These are phyloP conservation scores for Trypanosoma caninum DNA, from an alignment of 208 protist genomes.

Conservation along the genomic window DNA sequence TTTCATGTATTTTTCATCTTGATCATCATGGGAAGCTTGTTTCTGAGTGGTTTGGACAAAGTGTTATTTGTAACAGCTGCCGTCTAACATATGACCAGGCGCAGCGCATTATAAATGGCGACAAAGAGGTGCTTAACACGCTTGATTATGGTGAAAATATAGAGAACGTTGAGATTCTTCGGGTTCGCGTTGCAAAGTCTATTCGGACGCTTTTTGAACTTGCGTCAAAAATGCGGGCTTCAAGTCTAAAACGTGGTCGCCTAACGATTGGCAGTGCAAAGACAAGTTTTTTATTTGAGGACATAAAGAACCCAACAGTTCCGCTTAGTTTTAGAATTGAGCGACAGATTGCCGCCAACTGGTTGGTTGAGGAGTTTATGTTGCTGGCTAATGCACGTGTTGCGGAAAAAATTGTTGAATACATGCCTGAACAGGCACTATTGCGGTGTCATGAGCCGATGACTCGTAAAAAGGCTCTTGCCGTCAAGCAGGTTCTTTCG, in stretches of 20 bases:
- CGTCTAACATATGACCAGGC: constrained; percentile 82
- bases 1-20: constrained; percentile 84
- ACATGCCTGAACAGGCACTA: constrained; percentile 72
- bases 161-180: not conserved
- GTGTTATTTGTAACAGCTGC: constrained; percentile 87
- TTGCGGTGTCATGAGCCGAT: constrained; percentile 79
- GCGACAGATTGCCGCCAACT: constrained; percentile 72
- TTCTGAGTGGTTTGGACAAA: constrained; percentile 84
- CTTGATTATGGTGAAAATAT: constrained; percentile 20
- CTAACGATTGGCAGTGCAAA: constrained; percentile 52
- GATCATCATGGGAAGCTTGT: constrained; percentile 61
- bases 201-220: constrained; percentile 61
- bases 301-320: constrained; percentile 30
- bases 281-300: constrained; percentile 56
- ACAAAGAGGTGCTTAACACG: constrained; percentile 28
- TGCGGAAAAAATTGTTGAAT: constrained; percentile 84
- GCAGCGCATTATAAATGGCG: constrained; percentile 68
- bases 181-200: constrained; percentile 33
- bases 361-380: constrained; percentile 94
- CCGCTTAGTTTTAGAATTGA: constrained; percentile 53
- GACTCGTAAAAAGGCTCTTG: constrained; percentile 29
- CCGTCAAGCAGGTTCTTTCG: constrained; percentile 27
- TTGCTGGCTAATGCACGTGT: constrained; percentile 86
- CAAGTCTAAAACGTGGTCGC: constrained; percentile 51
- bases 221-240: constrained; percentile 43